phyloP scores from a whole-genome alignment of 495 filamentous ascomycete genomes.

The Lasiosphaeria miniovina region DNA sequence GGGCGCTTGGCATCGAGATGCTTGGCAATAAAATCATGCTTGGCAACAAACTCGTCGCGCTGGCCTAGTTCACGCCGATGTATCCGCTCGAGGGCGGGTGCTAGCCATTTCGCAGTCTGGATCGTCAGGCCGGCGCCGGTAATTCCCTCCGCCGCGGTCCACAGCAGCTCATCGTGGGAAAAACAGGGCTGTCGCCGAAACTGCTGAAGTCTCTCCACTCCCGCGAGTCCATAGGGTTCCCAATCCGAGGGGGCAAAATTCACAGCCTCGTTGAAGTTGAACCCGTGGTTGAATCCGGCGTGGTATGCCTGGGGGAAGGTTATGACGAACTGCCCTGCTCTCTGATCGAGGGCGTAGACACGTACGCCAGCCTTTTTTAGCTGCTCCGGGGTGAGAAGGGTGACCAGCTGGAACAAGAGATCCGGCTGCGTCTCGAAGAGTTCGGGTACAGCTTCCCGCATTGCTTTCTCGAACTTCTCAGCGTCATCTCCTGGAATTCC shows the following conservation, averaged over 20 bases:
- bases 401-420: slow-evolving; percentile 94
- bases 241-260: slow-evolving; percentile 97
- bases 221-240: slow-evolving; percentile 87
- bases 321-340: slow-evolving; percentile 93
- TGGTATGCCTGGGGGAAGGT: slow-evolving; percentile 93
- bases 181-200: slow-evolving; percentile 94
- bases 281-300: slow-evolving; percentile 91
- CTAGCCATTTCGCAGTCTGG: slow-evolving; percentile 90
- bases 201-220: slow-evolving; percentile 79
- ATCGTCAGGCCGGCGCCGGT: slow-evolving; percentile 76
- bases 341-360: slow-evolving; percentile 89
- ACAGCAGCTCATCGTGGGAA: slow-evolving; percentile 93
- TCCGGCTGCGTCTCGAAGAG: slow-evolving; percentile 97
- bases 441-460: slow-evolving; percentile 92
- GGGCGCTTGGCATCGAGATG: slow-evolving; percentile 53
- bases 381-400: slow-evolving; percentile 87
- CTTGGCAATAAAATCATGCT: slow-evolving; percentile 51
- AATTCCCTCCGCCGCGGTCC: slow-evolving; percentile 67
- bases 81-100: slow-evolving; percentile 78
- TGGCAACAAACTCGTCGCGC: slow-evolving; percentile 62
- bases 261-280: slow-evolving; percentile 99
- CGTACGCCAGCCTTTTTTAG: slow-evolving; percentile 91
- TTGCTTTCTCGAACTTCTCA: slow-evolving; percentile 90
- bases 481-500: slow-evolving; percentile 93
- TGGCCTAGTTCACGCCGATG: slow-evolving; percentile 67